Base-by-base conservation (phyloP, 768 basidiomycete species). In the Mycena alexandri region DNA sequence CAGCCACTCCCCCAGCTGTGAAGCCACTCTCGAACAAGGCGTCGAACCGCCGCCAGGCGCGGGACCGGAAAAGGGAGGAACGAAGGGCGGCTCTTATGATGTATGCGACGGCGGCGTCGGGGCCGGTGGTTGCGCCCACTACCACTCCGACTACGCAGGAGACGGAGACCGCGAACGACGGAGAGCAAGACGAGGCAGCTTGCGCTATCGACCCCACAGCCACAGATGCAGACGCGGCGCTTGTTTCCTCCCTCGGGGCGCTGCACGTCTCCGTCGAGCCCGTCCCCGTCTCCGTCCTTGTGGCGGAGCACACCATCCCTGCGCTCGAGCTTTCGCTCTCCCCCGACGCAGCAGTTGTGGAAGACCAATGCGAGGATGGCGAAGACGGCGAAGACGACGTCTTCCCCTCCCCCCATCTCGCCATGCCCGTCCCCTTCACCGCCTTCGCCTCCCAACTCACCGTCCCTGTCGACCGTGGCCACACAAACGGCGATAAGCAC, bases 11-110 rank as follows among this genome's bases (percentile, higher is more conserved):
- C 29, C 29, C 29, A 29, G 29, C 29, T 6, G 29, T 29, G 29
- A 29, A 29, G 29, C 38, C 38, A 3, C 33, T 43, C 60, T 74
- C 71, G 70, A 57, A 60, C 48, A 74, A 85, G 75, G 74, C 79
- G 2, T 73, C 75, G 33, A 79, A 78, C 13, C 81, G 85, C 17
- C 81, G 84, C 19, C 77, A 83, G 54, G 81, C 79, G 33, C 83
- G 87, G 42, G 89, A 90, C 70, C 83, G 81, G 63, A 82, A 81
- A 61, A 79, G 85, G 22, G 88, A 89, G 59, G 82, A 85, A 67
- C 85, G 84, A 62, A 71, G 78, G 42, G 79, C 75, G 69, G 77
- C 76, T 0, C 67, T 83, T 64, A 72, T 81, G 67, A 72, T 74
- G 12, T 74, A 75, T 56, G 79, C 81, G 33, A 34, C 72, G 12